Conservation (phyloP, 495 filamentous ascomycete species). For the Xylaria curta region DNA sequence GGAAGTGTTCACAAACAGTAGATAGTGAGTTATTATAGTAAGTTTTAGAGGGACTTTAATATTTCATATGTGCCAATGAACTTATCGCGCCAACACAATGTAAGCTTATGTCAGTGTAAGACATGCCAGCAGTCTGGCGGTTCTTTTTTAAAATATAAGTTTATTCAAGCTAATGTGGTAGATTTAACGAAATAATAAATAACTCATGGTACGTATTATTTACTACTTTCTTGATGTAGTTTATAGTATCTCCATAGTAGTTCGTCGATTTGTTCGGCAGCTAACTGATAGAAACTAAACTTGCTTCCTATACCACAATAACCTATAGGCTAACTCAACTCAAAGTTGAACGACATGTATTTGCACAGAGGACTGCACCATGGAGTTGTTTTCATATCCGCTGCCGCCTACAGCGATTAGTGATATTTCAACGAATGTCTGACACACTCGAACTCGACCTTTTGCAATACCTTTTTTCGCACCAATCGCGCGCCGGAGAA, state of each 20-base stretch:
- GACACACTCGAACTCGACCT: not conserved
- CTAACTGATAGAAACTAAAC: not conserved
- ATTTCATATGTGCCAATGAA: not conserved
- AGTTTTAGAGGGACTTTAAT: not conserved
- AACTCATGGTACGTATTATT: not conserved
- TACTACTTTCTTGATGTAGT: not conserved
- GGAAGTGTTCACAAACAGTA: not conserved
- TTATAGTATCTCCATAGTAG: not conserved
- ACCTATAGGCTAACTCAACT: not conserved
- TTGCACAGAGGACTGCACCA: not conserved
- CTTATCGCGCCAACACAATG: not conserved
- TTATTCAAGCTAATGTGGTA: not conserved
- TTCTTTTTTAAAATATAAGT: not conserved
- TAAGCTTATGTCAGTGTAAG: not conserved
- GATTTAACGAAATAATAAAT: not conserved
- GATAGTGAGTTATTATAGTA: not conserved
- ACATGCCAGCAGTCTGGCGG: not conserved
- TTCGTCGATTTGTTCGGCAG: not conserved
- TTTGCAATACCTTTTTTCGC: not conserved
- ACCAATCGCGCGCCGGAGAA: not conserved
- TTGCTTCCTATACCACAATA: no score
- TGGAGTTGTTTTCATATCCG: not conserved
- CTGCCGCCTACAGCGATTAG: not conserved
- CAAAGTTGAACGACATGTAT: not conserved
- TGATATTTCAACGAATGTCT: not conserved